phyloP scores from a whole-genome alignment of 352 stramenopile species.

The Phytophthora boehmeriae region DNA sequence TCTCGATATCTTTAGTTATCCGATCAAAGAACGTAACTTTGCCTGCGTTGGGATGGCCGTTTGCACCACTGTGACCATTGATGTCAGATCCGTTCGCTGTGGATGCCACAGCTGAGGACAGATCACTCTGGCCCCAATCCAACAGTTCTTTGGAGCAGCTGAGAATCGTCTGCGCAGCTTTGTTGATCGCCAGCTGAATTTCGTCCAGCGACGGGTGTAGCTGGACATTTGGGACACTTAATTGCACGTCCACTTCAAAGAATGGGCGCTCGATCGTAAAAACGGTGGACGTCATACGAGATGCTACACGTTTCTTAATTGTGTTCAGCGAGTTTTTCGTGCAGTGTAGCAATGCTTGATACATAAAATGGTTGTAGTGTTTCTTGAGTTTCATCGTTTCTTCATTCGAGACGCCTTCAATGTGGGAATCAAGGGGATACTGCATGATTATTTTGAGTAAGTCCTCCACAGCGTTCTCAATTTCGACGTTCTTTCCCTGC shows the following conservation, averaged over 20 bases:
- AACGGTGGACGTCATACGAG: constrained; percentile 85
- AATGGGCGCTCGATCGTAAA: constrained; percentile 95
- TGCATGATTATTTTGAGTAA: constrained; percentile 96
- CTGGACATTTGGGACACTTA: constrained; percentile 93
- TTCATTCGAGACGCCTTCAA: constrained; percentile 92
- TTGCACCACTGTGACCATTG: constrained; percentile 5
- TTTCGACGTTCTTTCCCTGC: constrained; percentile 98
- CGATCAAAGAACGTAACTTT: constrained; percentile 96
- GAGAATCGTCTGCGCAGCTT: constrained; percentile 96
- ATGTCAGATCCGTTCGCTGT: constrained; percentile 19
- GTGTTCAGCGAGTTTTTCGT: constrained; percentile 98
- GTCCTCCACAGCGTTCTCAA: constrained; percentile 98
- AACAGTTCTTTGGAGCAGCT: constrained; percentile 96
- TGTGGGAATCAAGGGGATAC: constrained; percentile 96
- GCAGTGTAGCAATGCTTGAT: constrained; percentile 96
- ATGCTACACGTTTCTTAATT: constrained; percentile 98
- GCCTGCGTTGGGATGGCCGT: constrained; percentile 32
- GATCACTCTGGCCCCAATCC: constrained; percentile 93
- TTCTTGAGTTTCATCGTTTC: constrained; percentile 97
- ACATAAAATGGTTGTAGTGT: constrained; percentile 99
- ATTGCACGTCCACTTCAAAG: constrained; percentile 98
- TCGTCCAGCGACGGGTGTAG: constrained; percentile 96
- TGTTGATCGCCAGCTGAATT: constrained; percentile 98
- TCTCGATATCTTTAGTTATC: constrained; percentile 99
- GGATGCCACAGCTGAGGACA: constrained; percentile 28